Conservation (phyloP, 805 yeast species). For the Starmerella stigmatis region DNA sequence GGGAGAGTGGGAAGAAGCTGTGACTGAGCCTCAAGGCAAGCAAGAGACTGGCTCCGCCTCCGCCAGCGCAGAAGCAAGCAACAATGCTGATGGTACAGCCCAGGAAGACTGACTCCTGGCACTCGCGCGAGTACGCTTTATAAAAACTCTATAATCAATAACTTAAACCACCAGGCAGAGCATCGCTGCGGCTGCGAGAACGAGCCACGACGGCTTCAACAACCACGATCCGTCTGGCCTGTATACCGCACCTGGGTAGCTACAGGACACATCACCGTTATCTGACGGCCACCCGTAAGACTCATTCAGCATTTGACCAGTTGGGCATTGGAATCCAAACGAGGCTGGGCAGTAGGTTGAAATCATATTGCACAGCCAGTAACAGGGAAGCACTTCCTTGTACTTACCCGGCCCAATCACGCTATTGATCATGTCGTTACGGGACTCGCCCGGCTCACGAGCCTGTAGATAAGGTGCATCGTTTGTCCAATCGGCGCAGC, state of each 20-base stretch:
- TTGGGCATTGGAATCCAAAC: constrained; percentile 69
- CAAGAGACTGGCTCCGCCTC: too few relatives aligned
- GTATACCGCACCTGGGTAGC: constrained; percentile 33
- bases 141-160: neutral
- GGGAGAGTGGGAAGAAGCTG: neutral
- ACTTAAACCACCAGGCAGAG: neutral
- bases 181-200: neutral
- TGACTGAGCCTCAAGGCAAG: too few relatives aligned
- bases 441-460: constrained; percentile 42
- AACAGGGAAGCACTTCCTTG: constrained; percentile 78
- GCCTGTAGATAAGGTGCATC: constrained; percentile 31
- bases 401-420: constrained; percentile 50
- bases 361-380: constrained; percentile 64
- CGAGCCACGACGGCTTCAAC: constrained; percentile 11
- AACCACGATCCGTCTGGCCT: constrained; percentile 13
- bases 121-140: too few relatives aligned
- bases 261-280: constrained; percentile 31
- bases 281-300: constrained; percentile 27
- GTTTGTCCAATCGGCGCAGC: constrained; percentile 50
- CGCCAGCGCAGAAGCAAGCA: too few relatives aligned
- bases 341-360: constrained; percentile 75
- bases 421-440: constrained; percentile 51
- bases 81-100: too few relatives aligned
- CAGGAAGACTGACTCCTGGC: too few relatives aligned
- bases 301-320: constrained; percentile 14